Percentiles rank a stretch among this genome's conserved stretches.
These are phyloP conservation scores for Aspergillus texensis DNA, from an alignment of 2,329 filamentous ascomycete genomes.

Conservation along the genomic window DNA sequence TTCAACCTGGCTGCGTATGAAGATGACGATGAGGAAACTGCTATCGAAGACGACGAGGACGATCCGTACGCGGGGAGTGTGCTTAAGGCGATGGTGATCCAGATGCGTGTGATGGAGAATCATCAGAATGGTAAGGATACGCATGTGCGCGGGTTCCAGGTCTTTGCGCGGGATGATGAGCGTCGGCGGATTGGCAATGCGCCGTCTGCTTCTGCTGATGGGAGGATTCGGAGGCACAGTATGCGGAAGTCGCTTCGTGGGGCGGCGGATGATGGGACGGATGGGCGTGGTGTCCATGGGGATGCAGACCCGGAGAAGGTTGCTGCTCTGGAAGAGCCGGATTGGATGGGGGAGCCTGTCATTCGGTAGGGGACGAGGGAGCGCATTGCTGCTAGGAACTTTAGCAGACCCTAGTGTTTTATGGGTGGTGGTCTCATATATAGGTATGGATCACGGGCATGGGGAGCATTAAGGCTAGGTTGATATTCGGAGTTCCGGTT, in stretches of 20 bases:
- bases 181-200: conserved; percentile 33
- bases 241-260: conserved; percentile 33
- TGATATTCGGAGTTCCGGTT: conserved; percentile 13
- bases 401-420: not conserved
- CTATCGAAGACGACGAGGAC: conserved; percentile 27
- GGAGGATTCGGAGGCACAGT: conserved; percentile 31
- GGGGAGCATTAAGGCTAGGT: not conserved
- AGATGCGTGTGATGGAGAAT: conserved; percentile 90
- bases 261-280: conserved; percentile 24
- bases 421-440: conserved; percentile 4
- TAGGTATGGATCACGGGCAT: conserved; percentile 15
- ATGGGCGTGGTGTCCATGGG: conserved; percentile 24
- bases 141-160: conserved; percentile 90
- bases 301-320: conserved; percentile 31
- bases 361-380: conserved; percentile 37
- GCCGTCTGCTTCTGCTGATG: conserved; percentile 38
- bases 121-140: conserved; percentile 99
- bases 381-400: not conserved
- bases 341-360: conserved; percentile 54
- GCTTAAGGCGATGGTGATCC: conserved; percentile 83
- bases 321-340: conserved; percentile 44
- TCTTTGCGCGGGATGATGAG: conserved; percentile 63
- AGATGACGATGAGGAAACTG: conserved; percentile 30
- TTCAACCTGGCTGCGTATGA: conserved; percentile 7
- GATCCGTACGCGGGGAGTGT: conserved; percentile 66